Base-by-base conservation (phyloP, 2,329 filamentous ascomycete genomes). In the Knoxdaviesia proteae region DNA sequence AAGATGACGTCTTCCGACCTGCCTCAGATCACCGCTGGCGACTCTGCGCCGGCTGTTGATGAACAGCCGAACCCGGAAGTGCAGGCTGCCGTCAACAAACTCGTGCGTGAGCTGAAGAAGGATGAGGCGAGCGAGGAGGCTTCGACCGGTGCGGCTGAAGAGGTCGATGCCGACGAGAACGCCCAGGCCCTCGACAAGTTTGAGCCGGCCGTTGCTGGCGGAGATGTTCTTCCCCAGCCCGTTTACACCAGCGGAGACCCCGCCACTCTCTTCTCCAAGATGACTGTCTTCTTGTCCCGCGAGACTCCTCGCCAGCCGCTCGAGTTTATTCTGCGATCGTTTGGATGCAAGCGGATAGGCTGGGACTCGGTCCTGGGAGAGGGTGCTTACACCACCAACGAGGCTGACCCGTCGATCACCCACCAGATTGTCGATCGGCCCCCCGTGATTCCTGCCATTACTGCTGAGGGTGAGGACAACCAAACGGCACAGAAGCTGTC, bases 391-490 rank as follows among this genome's bases (percentile, higher is more conserved):
- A 96, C 87, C 33, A 80, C 82, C 41, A 74, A 94, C 56, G 88
- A 96, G 62, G 68, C 74, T 10, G 86, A 98, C 55, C 74, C 84
- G 5, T 68, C 77, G 44, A 96, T 98, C 51, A 98, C 90, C 32
- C 90, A 98, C 60, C 90, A 98, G 58, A 79, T 98, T 50, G 83
- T 98, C 44, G 90, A 98, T 58, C 74, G 90, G 45, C 90, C 90
- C 9, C 70, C 81, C 8, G 64, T 92, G 45, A 20, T 20, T 20
- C 20, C 20, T 20, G 75, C 77, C 56, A 70, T 68, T 31, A 62
- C 64, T 3, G 60, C 63, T 35, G 64, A 67, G 33, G 63, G 51
- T 32, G 69, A 71, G 48, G 74, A 78, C 51, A 77, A 70, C 59
- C 74, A 73, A 61, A 80, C 65, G 47, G 63, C 63, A 40, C 71